Evolutionary conservation across 2,329 filamentous ascomycete species (phyloP).

Genomic region (Akanthomyces muscarius): DNA sequence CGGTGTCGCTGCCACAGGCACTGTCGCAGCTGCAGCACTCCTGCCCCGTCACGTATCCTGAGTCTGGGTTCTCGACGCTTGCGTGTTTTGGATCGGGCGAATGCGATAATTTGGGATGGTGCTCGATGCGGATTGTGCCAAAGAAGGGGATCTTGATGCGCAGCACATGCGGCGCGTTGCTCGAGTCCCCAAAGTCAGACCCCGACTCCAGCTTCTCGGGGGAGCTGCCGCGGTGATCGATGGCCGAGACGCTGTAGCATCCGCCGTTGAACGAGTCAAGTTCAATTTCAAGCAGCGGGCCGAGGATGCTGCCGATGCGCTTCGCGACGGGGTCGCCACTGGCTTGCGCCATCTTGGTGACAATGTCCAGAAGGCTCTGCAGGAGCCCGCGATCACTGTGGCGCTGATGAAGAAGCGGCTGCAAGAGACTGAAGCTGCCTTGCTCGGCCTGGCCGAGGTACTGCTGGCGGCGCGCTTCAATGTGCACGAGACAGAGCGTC

Average conservation of each 20-base stretch:
- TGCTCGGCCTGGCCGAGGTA: slow-evolving; percentile 5
- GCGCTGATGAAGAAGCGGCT: slow-evolving; percentile 37
- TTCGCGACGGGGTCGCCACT: slow-evolving; percentile 37
- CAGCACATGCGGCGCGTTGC: slow-evolving; percentile 22
- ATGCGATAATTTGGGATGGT: not conserved
- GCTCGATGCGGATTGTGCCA: slow-evolving; percentile 35
- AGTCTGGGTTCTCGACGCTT: no score
- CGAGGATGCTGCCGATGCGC: slow-evolving; percentile 38
- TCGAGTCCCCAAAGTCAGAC: slow-evolving; percentile 23
- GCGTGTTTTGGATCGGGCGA: not conserved
- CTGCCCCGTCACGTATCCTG: no score
- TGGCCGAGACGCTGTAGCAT: slow-evolving; percentile 21
- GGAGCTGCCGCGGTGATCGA: slow-evolving; percentile 19
- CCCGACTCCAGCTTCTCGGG: slow-evolving; percentile 13
- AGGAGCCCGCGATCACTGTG: slow-evolving; percentile 39
- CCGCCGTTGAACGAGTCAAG: slow-evolving; percentile 28
- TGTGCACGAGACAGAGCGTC: slow-evolving; percentile 46
- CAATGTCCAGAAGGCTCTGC: slow-evolving; percentile 32
- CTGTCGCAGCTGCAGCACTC: not conserved
- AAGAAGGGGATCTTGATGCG: slow-evolving; percentile 41
- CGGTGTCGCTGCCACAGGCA: not conserved
- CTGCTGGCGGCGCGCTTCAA: slow-evolving; percentile 29
- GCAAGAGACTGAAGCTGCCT: slow-evolving; percentile 24
- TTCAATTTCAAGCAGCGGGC: slow-evolving; percentile 41
- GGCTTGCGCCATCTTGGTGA: slow-evolving; percentile 31